A percentile compares a stretch with the other conserved stretches of the same genome.
phyloP scores from a whole-genome alignment of 345 rosid genomes.

The Pugionium dolabratum region DNA sequence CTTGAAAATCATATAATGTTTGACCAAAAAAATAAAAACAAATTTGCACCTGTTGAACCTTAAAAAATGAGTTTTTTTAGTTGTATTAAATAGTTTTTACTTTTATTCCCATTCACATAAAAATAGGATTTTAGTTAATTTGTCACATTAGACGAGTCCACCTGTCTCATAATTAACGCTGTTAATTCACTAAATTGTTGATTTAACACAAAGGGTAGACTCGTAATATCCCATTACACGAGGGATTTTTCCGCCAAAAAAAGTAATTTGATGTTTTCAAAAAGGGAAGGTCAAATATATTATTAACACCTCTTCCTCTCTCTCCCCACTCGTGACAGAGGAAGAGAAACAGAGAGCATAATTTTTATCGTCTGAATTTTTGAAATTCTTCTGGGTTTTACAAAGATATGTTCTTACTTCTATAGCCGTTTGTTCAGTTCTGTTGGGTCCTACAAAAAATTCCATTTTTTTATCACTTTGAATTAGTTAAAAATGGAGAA shows the following conservation, averaged over 20 bases:
- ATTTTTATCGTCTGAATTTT: conserved; percentile 10
- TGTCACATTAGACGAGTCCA: neutral
- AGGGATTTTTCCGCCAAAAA: conserved; percentile 40
- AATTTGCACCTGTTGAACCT: too few relatives aligned
- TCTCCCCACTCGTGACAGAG: conserved; percentile 30
- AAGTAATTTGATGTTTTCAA: conserved; percentile 18
- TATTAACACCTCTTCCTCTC: conserved; percentile 3
- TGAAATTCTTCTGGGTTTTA: neutral
- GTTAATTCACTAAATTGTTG: conserved; percentile 7
- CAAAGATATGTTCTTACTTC: conserved; percentile 29
- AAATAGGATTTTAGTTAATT: neutral
- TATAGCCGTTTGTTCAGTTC: conserved; percentile 6
- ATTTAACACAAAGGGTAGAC: conserved; percentile 18
- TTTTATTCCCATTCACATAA: neutral
- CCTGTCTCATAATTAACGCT: too few relatives aligned
- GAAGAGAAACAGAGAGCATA: conserved; percentile 29
- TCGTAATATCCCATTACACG: conserved; percentile 11
- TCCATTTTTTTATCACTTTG: neutral
- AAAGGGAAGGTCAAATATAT: conserved; percentile 29
- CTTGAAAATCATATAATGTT: too few relatives aligned
- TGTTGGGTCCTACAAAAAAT: neutral
- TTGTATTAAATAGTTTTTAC: too few relatives aligned
- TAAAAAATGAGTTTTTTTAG: too few relatives aligned
- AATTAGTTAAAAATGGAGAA: conserved; percentile 49
- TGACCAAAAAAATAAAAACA: too few relatives aligned